A percentile compares a stretch with the other conserved stretches of the same genome.
These are phyloP conservation scores for Fusarium nygamai DNA, from an alignment of 2,329 filamentous ascomycete genomes.

Conservation along the genomic window DNA sequence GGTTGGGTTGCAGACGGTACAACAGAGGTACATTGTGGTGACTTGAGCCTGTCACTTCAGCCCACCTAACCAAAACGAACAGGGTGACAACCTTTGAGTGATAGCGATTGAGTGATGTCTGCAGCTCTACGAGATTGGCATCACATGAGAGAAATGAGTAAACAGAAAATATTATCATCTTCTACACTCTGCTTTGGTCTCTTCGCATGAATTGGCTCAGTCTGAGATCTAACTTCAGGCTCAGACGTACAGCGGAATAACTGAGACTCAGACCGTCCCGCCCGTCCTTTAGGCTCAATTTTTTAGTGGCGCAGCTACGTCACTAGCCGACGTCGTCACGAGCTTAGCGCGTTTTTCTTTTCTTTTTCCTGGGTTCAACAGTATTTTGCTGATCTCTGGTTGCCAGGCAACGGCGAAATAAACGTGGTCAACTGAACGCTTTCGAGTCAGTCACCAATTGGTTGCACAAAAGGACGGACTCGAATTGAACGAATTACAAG, in stretches of 20 bases:
- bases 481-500: not conserved
- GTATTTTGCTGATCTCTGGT: conserved; percentile 15
- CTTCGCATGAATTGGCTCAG: not conserved
- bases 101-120: not conserved
- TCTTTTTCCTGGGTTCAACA: not conserved
- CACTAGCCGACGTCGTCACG: conserved; percentile 39
- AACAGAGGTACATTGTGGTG: conserved; percentile 13
- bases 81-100: not conserved
- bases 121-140: not conserved
- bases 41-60: conserved; percentile 9
- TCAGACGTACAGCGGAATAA: conserved; percentile 18
- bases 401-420: conserved; percentile 36
- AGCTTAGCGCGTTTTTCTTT: conserved; percentile 25
- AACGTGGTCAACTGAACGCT: conserved; percentile 7
- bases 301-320: conserved; percentile 38
- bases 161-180: not conserved
- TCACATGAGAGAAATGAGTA: not conserved
- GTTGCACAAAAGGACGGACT: conserved; percentile 1
- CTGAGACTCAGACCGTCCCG: not conserved
- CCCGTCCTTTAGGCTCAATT: not conserved
- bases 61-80: not conserved
- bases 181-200: not conserved
- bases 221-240: conserved; percentile 5
- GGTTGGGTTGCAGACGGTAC: conserved; percentile 19
- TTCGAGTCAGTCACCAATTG: conserved; percentile 18